Conservation (phyloP, 208 protist species). For the Angomonas desouzai region DNA sequence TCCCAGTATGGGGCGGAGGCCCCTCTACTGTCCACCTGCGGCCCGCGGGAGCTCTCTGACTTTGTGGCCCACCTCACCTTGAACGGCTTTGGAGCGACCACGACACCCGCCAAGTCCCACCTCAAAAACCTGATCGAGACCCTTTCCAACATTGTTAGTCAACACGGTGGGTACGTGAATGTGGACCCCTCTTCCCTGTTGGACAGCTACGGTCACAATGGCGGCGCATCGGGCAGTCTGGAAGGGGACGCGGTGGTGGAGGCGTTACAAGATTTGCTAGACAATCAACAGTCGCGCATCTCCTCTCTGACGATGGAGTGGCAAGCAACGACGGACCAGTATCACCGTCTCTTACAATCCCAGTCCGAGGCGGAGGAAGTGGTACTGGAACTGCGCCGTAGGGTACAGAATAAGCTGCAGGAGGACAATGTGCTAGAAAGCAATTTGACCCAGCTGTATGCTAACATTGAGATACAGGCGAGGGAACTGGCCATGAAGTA, state of each 20-base stretch:
- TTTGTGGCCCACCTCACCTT: neutral
- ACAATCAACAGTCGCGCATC: slow-evolving; percentile 22
- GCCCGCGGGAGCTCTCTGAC: neutral
- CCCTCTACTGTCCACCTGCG: neutral
- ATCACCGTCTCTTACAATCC: slow-evolving; percentile 49
- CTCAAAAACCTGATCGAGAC: neutral
- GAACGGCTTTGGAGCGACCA: neutral
- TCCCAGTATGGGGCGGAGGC: neutral
- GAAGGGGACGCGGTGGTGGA: slow-evolving; percentile 22
- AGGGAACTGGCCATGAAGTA: slow-evolving; percentile 81
- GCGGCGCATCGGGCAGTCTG: neutral
- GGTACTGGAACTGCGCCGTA: slow-evolving; percentile 63
- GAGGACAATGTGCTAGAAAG: slow-evolving; percentile 73
- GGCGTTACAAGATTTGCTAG: slow-evolving; percentile 31
- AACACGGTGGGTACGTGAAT: neutral
- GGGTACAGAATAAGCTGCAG: slow-evolving; percentile 69
- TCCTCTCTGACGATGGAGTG: slow-evolving; percentile 29
- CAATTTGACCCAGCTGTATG: slow-evolving; percentile 59
- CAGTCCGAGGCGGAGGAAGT: slow-evolving; percentile 51
- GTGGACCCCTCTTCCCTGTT: neutral
- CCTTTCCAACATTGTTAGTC: neutral
- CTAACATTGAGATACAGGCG: slow-evolving; percentile 74
- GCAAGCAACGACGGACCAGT: slow-evolving; percentile 43
- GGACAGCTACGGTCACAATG: neutral
- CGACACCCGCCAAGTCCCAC: neutral